Percentiles rank a stretch among this genome's conserved stretches.
Evolutionary conservation across 2,329 filamentous ascomycete species (phyloP).

Genomic region (Penicillium sp.): DNA sequence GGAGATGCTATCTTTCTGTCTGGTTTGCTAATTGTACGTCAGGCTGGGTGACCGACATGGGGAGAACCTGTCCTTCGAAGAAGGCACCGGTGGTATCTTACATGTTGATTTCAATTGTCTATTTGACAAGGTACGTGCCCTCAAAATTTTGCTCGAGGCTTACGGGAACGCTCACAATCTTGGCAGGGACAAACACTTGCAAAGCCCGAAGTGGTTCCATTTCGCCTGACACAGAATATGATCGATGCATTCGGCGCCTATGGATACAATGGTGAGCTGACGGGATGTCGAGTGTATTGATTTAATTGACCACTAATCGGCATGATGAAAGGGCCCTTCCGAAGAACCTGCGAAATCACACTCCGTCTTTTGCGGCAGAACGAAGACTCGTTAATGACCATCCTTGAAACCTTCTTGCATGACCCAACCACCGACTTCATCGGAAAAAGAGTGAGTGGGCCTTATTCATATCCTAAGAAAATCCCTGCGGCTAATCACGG

Average conservation of each 20-base stretch:
- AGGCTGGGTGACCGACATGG: conserved; percentile 91
- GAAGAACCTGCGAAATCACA: conserved; percentile 87
- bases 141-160: background rate
- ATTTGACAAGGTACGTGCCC: conserved; percentile 74
- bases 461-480: conserved; percentile 4
- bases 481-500: background rate
- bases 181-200: conserved; percentile 79
- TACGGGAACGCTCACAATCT: conserved; percentile 9
- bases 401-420: conserved; percentile 94
- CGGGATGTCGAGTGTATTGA: too few species aligned
- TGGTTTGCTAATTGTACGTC: background rate
- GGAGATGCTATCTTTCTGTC: too few species aligned
- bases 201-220: conserved; percentile 92
- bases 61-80: conserved; percentile 94
- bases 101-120: conserved; percentile 99
- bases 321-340: conserved; percentile 69
- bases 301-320: conserved; percentile 6
- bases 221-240: conserved; percentile 98
- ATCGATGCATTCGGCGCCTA: conserved; percentile 95
- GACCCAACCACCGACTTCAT: conserved; percentile 95
- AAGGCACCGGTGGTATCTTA: conserved; percentile 89
- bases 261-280: conserved; percentile 75
- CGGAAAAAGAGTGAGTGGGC: conserved; percentile 63
- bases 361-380: conserved; percentile 83
- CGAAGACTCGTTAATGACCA: conserved; percentile 95